Base-by-base conservation (phyloP, 2,329 filamentous ascomycete species). In the Penicillium sp. region DNA sequence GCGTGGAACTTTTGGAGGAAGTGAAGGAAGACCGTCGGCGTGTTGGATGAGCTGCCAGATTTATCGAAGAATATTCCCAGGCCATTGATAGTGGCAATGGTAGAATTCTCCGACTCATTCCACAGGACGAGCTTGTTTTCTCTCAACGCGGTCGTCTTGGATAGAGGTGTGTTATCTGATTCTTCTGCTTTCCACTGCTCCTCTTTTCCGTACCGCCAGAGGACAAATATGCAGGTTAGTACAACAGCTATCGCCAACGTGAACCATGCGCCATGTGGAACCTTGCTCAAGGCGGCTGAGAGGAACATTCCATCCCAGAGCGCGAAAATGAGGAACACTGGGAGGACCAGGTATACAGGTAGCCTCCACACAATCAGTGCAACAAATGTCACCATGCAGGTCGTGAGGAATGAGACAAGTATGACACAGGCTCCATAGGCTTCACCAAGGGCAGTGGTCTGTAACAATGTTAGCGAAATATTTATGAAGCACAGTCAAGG, bases 381-480 rank as follows among this genome's bases (percentile, higher is more conserved):
- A 1, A 90, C 88, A 1, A 93, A 79, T 0, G 89, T 85, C 1
- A 92, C 88, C 83, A 94, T 88, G 74, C 85, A 89, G 0, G 90
- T 93, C 58, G 89, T 89, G 70, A 93, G 88, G 73, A 93, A 91
- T 0, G 90, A 91, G 47, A 93, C 91, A 53, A 91, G 86, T 68
- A 93, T 91, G 72, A 93, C 91, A 67, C 91, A 93, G 8, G 91
- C 88, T 42, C 91, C 90, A 68, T 93, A 93, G 0, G 90, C 90
- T 69, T 92, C 87, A 26, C 90, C 90, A 0, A 92, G 83, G 59
- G 83, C 82, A 0, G 87, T 90, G 0, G 89, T 90, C 82, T 86
- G 61, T 61, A 65, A 24, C 28, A 50, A 17, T 54, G 53, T 53
- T 24, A n/a, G 38, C 22, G 13, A 19, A 1, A 12, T 44, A 1